phyloP scores from a whole-genome alignment of 108 stramenopile genomes.

The Nitzschia sp. region DNA sequence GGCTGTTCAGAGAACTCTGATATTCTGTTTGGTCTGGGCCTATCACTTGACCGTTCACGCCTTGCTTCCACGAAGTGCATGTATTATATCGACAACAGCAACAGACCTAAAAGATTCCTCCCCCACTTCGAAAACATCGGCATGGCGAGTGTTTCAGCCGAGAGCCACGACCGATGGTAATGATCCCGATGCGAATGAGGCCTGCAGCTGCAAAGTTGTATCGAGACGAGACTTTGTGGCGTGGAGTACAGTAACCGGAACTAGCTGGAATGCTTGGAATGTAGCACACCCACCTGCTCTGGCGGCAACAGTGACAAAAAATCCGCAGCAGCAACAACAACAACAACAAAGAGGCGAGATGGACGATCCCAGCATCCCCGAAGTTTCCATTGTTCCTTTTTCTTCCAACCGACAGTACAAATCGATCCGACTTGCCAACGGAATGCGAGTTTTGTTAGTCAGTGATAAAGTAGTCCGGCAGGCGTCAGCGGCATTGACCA shows the following conservation, averaged over 20 bases:
- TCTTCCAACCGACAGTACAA: conserved; percentile 62
- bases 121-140: too few relatives aligned
- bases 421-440: conserved; percentile 57
- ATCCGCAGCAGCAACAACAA: background rate
- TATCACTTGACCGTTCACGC: background rate
- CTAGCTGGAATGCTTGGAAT: conserved; percentile 2
- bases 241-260: background rate
- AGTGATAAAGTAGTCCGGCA: conserved; percentile 44
- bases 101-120: too few relatives aligned
- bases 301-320: background rate
- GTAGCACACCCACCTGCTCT: background rate
- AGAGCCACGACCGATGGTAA: too few relatives aligned
- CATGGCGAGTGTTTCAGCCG: too few relatives aligned
- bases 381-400: conserved; percentile 40
- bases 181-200: background rate
- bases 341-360: too few relatives aligned
- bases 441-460: conserved; percentile 61
- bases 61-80: background rate
- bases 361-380: background rate
- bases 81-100: too few relatives aligned
- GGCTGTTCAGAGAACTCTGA: too few relatives aligned
- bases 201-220: background rate
- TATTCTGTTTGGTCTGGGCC: background rate
- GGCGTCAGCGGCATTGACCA: conserved; percentile 56
- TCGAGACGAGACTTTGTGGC: conserved; percentile 16